Evolutionary conservation across 208 protist genomes (phyloP), one percentile per base, ranked within the genome.

Genomic region (Leishmania martiniquensis): DNA sequence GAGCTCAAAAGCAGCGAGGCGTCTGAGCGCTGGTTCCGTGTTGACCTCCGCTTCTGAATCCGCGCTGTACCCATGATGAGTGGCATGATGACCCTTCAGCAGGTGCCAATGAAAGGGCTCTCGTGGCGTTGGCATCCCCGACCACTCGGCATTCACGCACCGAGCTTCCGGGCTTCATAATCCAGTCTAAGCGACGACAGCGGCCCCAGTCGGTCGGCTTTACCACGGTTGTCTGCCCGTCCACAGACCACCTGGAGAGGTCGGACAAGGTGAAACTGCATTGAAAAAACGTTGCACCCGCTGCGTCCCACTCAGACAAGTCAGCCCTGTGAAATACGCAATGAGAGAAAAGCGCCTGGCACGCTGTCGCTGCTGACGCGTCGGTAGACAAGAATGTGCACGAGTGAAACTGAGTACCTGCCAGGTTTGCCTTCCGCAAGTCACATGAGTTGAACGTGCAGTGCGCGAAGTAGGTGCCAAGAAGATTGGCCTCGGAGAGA

Each of bases 221-320:
- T 42, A 95, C 80, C 3, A 97, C 75, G 1, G 72, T 83, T 13
- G 91, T 95, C 78, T 93, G 89, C 42, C 82, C 83, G 71, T 97
- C 90, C 73, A 90, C 92, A 45, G 42, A n/a, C 91, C 93, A 97
- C 1, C 80, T 78, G 17, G 80, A 88, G 51, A 95, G 57, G 32
- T 97, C 91, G 12, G 84, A 93, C 76, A 93, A 74, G 4, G 85
- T 87, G 54, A 97, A 97, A 29, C 72, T 81, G 83, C 93, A 97
- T 52, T 84, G 83, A 73, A 87, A 92, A 71, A 97, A 97, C 9
- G 91, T 92, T 17, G 91, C 87, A 44, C 93, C 91, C 25, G 80
- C 66, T 44, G 93, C 90, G 66, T 93, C 82, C 91, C 93, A 97
- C 32, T 80, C 62, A 10, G 68, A 75, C 65, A 97, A 72, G 72